These are phyloP conservation scores for Blastobotrys illinoisensis DNA, from an alignment of 1,139 yeast genomes.

Conservation along the genomic window DNA sequence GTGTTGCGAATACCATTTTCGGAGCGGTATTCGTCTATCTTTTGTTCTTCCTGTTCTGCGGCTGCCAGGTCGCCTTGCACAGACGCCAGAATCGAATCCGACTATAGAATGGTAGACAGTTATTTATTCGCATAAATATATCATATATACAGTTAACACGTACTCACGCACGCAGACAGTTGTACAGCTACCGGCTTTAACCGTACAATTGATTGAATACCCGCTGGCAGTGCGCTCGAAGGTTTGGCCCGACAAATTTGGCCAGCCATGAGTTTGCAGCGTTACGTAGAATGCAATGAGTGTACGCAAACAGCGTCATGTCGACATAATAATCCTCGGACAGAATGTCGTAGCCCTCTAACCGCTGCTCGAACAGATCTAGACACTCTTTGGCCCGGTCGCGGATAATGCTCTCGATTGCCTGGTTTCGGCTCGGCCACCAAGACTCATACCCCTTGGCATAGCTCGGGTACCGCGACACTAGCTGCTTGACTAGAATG, in stretches of 20 bases:
- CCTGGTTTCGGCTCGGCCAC: conserved; percentile 6
- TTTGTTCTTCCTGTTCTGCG: conserved; percentile 79
- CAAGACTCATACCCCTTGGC: conserved; percentile 10
- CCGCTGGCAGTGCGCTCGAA: conserved; percentile 16
- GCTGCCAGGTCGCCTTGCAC: conserved; percentile 66
- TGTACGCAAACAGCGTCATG: conserved; percentile 24
- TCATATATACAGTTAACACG: conserved; percentile 4
- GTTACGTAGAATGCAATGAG: conserved; percentile 18
- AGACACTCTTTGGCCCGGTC: conserved; percentile 12
- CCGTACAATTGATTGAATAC: conserved; percentile 13
- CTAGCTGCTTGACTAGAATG: conserved; percentile 16
- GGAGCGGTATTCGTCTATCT: conserved; percentile 84
- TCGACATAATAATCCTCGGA: conserved; percentile 21
- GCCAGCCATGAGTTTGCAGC: conserved; percentile 18
- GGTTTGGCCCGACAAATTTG: conserved; percentile 13
- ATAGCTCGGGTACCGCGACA: conserved; percentile 16
- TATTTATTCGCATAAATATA: conserved; percentile 1
- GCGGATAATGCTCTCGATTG: conserved; percentile 13
- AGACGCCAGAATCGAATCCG: conserved; percentile 57
- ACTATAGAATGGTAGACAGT: conserved; percentile 23
- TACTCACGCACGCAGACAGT: too few species aligned
- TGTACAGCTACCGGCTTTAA: conserved; percentile 1
- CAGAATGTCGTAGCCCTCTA: conserved; percentile 1
- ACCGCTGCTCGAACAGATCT: conserved; percentile 4
- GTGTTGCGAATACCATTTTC: conserved; percentile 83